phyloP scores from a whole-genome alignment of 495 filamentous ascomycete genomes.

The Clohesyomyces aquaticus region DNA sequence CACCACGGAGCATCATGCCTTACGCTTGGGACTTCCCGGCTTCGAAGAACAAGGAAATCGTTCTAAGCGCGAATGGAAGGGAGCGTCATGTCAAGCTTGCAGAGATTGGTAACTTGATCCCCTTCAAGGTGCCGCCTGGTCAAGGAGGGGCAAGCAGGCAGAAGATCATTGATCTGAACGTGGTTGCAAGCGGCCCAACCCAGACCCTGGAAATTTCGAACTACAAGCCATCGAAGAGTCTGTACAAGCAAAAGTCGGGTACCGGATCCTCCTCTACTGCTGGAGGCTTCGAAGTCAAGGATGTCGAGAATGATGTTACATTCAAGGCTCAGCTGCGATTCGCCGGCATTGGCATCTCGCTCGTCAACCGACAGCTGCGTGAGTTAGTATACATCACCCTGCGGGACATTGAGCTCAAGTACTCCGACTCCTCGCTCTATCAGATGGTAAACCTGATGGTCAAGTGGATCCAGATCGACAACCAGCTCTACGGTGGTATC shows the following conservation, averaged over 20 bases:
- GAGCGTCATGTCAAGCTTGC: slow-evolving; percentile 90
- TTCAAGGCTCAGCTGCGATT: slow-evolving; percentile 87
- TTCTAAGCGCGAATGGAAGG: slow-evolving; percentile 76
- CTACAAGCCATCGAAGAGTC: slow-evolving; percentile 88
- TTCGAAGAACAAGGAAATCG: slow-evolving; percentile 90
- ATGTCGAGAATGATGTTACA: slow-evolving; percentile 79
- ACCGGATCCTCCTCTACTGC: slow-evolving; percentile 61
- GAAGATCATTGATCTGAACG: slow-evolving; percentile 94
- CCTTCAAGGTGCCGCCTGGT: slow-evolving; percentile 75
- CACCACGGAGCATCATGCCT: slow-evolving; percentile 95
- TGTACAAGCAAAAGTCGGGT: slow-evolving; percentile 81
- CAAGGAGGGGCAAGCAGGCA: slow-evolving; percentile 59
- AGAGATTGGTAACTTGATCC: slow-evolving; percentile 92
- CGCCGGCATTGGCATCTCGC: slow-evolving; percentile 88
- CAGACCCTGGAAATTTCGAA: slow-evolving; percentile 95
- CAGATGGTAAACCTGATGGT: slow-evolving; percentile 87
- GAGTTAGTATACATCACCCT: slow-evolving; percentile 94
- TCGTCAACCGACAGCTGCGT: slow-evolving; percentile 88
- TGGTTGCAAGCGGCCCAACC: slow-evolving; percentile 90
- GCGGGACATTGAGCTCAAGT: slow-evolving; percentile 88
- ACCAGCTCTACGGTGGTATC: slow-evolving; percentile 96
- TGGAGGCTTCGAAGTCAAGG: slow-evolving; percentile 88
- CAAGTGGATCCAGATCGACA: slow-evolving; percentile 99
- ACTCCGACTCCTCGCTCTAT: slow-evolving; percentile 86
- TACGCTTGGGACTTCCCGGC: slow-evolving; percentile 99